phyloP scores from a whole-genome alignment of 768 basidiomycete species.

The Dentipellis sp. region DNA sequence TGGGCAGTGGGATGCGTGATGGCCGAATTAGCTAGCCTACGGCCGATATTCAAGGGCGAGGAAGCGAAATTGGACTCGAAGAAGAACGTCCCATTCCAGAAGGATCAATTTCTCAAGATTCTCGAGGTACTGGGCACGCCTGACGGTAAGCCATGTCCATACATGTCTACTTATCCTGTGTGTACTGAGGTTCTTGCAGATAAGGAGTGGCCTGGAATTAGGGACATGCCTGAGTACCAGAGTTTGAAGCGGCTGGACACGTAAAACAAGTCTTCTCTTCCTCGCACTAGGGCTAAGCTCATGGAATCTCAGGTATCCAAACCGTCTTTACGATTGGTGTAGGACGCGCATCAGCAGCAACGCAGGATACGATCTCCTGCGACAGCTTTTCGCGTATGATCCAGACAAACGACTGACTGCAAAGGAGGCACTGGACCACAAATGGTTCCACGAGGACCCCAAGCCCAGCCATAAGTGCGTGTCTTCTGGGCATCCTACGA shows the following conservation, averaged over 20 bases:
- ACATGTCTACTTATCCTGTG: slow-evolving; percentile 1
- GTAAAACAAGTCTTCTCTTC: slow-evolving; percentile 29
- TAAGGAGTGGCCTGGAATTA: slow-evolving; percentile 79
- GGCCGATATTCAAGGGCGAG: slow-evolving; percentile 98
- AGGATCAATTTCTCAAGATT: slow-evolving; percentile 93
- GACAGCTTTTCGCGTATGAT: slow-evolving; percentile 81
- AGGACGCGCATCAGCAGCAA: slow-evolving; percentile 47
- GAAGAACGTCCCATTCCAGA: slow-evolving; percentile 96
- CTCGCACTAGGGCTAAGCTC: not conserved
- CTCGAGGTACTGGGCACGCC: slow-evolving; percentile 91
- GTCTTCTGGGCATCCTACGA: not conserved
- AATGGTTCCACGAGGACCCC: slow-evolving; percentile 92
- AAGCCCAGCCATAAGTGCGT: slow-evolving; percentile 72
- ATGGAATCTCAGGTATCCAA: slow-evolving; percentile 35
- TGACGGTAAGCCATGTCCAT: slow-evolving; percentile 42
- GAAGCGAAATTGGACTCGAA: slow-evolving; percentile 96
- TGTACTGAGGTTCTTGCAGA: slow-evolving; percentile 33
- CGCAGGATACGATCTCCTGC: slow-evolving; percentile 76
- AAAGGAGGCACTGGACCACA: slow-evolving; percentile 69
- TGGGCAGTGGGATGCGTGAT: slow-evolving; percentile 99
- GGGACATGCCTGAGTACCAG: slow-evolving; percentile 81
- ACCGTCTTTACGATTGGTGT: slow-evolving; percentile 70
- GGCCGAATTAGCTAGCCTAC: slow-evolving; percentile 85
- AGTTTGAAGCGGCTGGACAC: slow-evolving; percentile 72
- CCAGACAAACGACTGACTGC: slow-evolving; percentile 83